phyloP scores from a whole-genome alignment of 1,139 yeast species.

The Suhomyces choctaworum region DNA sequence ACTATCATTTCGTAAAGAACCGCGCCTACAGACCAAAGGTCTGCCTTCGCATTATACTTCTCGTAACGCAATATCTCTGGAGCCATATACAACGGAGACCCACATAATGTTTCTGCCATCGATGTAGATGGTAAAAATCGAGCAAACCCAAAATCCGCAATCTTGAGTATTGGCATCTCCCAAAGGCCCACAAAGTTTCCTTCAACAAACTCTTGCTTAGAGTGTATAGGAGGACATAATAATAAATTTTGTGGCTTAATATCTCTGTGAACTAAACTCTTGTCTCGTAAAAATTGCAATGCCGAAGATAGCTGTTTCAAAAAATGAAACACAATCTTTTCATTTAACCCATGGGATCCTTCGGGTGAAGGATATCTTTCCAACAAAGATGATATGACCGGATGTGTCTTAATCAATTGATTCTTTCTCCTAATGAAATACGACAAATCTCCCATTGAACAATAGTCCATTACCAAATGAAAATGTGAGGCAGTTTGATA shows the following conservation, averaged over 20 bases:
- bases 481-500: conserved; percentile 77
- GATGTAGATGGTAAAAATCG: conserved; percentile 89
- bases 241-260: conserved; percentile 91
- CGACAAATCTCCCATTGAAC: conserved; percentile 91
- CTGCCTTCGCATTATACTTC: conserved; percentile 95
- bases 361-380: conserved; percentile 82
- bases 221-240: conserved; percentile 70
- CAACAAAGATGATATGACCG: conserved; percentile 72
- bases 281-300: conserved; percentile 72
- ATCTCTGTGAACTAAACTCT: conserved; percentile 88
- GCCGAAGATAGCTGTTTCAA: conserved; percentile 86
- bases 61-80: conserved; percentile 94
- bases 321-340: conserved; percentile 77
- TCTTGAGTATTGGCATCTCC: conserved; percentile 85
- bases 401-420: conserved; percentile 73
- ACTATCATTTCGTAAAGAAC: conserved; percentile 93
- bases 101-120: conserved; percentile 95
- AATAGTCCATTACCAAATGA: conserved; percentile 94
- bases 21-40: conserved; percentile 97
- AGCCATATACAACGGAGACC: conserved; percentile 97
- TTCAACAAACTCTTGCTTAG: conserved; percentile 57
- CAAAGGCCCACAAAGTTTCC: conserved; percentile 72
- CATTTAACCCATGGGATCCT: conserved; percentile 75
- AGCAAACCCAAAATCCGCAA: conserved; percentile 98
- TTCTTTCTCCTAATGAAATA: conserved; percentile 77